Conservation (phyloP, 768 basidiomycete species). For the Boletus speciosus region DNA sequence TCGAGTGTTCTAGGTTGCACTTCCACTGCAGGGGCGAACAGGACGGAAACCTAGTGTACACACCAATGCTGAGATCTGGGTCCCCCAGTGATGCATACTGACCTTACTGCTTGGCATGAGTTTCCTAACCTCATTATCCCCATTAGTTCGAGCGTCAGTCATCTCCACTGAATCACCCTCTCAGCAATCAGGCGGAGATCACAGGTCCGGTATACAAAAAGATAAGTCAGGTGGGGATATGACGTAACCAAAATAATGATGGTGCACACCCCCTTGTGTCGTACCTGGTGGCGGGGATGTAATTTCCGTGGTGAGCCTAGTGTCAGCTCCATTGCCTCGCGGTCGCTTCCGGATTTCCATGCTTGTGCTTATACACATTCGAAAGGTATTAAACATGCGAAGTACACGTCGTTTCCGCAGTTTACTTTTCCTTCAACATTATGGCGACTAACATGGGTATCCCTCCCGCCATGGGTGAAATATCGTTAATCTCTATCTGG, state of each 20-base stretch:
- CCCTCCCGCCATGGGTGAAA: conserved; percentile 11
- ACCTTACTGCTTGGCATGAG: not conserved
- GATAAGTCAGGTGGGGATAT: not conserved
- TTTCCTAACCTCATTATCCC: not conserved
- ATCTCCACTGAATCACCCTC: not conserved
- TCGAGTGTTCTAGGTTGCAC: not conserved
- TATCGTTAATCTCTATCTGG: conserved; percentile 17
- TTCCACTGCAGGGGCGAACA: not conserved
- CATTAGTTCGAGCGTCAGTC: not conserved
- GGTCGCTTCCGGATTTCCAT: not conserved
- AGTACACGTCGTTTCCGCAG: not conserved
- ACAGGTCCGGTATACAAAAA: not conserved
- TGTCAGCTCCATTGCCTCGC: not conserved
- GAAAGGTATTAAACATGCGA: conserved; percentile 2
- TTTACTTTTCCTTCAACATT: not conserved
- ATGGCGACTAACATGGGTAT: not conserved
- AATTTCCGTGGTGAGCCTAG: not conserved
- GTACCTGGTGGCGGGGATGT: conserved; percentile 5
- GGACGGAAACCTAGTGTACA: not conserved
- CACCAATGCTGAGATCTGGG: too few relatives aligned
- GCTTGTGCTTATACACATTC: too few relatives aligned
- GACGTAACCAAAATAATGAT: not conserved
- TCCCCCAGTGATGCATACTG: not conserved
- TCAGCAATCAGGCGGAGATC: not conserved
- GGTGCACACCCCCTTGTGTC: not conserved